Evolutionary conservation across 768 basidiomycete species (phyloP), one percentile per base, ranked within the genome.

Genomic region (Trametopsis cervina): DNA sequence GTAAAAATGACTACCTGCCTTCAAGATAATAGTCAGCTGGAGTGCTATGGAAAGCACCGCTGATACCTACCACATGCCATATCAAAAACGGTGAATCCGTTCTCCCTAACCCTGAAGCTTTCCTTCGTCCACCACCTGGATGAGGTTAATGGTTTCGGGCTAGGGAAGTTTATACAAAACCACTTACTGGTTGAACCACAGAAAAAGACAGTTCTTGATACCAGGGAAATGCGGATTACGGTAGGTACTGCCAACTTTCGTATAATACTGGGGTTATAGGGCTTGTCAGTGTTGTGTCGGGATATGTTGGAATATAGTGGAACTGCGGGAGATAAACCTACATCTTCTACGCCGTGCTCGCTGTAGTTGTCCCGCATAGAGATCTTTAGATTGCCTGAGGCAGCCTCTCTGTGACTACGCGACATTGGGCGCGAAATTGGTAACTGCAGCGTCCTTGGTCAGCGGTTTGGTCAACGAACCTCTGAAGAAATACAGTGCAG

Each of bases 201-300:
- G 58, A 52, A 73, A 73, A 18, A 80, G 63, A 59, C 74, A 75
- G 23, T 72, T 73, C 49, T 77, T 72, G 45, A 85, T 71, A 4
- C 81, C 83, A 2, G 79, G 81, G 53, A 78, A 84, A 63, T 85
- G 84, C 0, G 84, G 83, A 57, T 86, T 86, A 11, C 83, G 76
- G 63, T 88, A 85, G 9, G 75, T 78, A 17, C 77, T 63, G n/a
- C 77, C 77, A 1, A 85, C 81, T 66, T 77, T 77, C 39, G 64
- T 71, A 58, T 83, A 81, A 57, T 81, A 83, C 81, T 83, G 29
- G 7, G n/a, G n/a, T n/a, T n/a, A n/a, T n/a, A n/a, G n/a, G n/a
- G n/a, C n/a, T n/a, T n/a, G n/a, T n/a, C n/a, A n/a, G n/a, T n/a
- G n/a, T n/a, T n/a, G n/a, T n/a, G n/a, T n/a, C n/a, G n/a, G 35